Percentiles rank a stretch among this genome's conserved stretches.
phyloP scores from a whole-genome alignment of 2,329 filamentous ascomycete species.

The Pseudogymnoascus sp. region DNA sequence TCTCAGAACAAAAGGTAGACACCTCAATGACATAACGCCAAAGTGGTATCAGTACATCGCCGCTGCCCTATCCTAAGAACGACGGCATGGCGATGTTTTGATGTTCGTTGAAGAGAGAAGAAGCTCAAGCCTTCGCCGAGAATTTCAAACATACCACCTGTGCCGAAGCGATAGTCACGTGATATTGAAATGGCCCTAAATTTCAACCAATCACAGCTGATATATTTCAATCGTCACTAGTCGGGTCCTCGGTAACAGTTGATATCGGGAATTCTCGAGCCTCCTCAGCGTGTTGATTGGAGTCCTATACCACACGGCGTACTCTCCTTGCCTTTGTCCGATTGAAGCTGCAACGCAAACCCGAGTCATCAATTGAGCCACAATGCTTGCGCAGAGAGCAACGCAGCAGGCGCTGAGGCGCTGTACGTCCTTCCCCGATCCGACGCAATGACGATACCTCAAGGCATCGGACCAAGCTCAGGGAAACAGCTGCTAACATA shows the following conservation, averaged over 20 bases:
- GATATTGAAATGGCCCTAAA: slow-evolving; percentile 5
- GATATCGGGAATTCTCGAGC: slow-evolving; percentile 8
- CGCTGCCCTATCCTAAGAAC: slow-evolving; percentile 24
- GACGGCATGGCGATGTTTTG: slow-evolving; percentile 26
- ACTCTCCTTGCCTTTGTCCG: slow-evolving; percentile 10
- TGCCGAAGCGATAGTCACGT: slow-evolving; percentile 15
- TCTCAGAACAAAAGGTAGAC: slow-evolving; percentile 28
- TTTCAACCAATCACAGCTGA: neutral
- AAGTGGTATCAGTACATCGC: slow-evolving; percentile 17
- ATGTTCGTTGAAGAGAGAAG: slow-evolving; percentile 26
- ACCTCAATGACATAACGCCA: slow-evolving; percentile 28
- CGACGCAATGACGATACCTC: neutral
- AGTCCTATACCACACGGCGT: slow-evolving; percentile 5
- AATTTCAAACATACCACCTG: slow-evolving; percentile 16
- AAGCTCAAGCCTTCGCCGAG: slow-evolving; percentile 12
- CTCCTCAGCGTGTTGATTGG: slow-evolving; percentile 6
- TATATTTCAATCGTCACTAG: slow-evolving; percentile 10
- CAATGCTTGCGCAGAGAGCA: slow-evolving; percentile 38
- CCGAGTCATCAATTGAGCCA: slow-evolving; percentile 19
- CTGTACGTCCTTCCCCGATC: slow-evolving; percentile 25
- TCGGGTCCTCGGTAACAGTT: slow-evolving; percentile 10
- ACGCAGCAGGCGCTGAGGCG: slow-evolving; percentile 37
- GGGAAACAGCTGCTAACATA: slow-evolving; percentile 4
- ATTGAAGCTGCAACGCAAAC: slow-evolving; percentile 4
- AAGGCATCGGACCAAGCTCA: slow-evolving; percentile 14